Percentiles rank a stretch among this genome's conserved stretches.
Evolutionary conservation across 768 basidiomycete species (phyloP).

Genomic region (Suillus spraguei): DNA sequence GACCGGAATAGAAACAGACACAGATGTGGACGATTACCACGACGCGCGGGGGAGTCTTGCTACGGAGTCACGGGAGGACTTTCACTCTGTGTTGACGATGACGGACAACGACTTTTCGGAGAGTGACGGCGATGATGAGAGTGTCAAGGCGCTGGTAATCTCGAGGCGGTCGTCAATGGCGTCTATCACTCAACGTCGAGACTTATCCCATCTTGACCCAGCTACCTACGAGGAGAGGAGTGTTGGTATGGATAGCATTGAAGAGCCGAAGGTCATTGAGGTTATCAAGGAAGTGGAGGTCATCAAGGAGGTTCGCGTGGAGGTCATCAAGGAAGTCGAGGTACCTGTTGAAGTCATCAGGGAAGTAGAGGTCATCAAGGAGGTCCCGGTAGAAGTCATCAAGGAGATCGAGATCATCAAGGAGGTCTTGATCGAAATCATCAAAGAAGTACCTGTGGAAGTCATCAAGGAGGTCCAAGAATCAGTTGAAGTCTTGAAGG

Average conservation of each 20-base stretch:
- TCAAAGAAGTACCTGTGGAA: slow-evolving; percentile 18
- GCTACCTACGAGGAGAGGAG: slow-evolving; percentile 56
- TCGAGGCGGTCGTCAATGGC: slow-evolving; percentile 33
- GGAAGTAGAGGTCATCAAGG: slow-evolving; percentile 29
- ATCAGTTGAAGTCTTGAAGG: slow-evolving; percentile 39
- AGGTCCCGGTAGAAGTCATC: slow-evolving; percentile 22
- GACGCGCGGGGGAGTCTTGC: slow-evolving; percentile 77
- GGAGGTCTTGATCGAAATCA: slow-evolving; percentile 27
- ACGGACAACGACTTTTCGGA: slow-evolving; percentile 70
- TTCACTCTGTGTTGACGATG: slow-evolving; percentile 73
- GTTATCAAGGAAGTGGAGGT: slow-evolving; percentile 35
- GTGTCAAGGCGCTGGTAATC: slow-evolving; percentile 68
- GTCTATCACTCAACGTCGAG: slow-evolving; percentile 23
- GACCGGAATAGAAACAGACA: slow-evolving; percentile 69
- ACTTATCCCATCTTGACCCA: slow-evolving; percentile 18
- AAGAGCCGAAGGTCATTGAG: slow-evolving; percentile 34
- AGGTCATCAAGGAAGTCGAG: slow-evolving; percentile 24
- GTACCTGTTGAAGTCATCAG: slow-evolving; percentile 30
- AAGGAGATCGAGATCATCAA: slow-evolving; percentile 25
- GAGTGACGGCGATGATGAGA: slow-evolving; percentile 64
- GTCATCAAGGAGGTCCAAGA: slow-evolving; percentile 30
- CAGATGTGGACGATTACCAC: slow-evolving; percentile 71
- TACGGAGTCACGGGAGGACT: slow-evolving; percentile 68
- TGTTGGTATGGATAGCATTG: slow-evolving; percentile 35
- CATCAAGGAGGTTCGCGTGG: slow-evolving; percentile 24